Base-by-base conservation (phyloP, 805 yeast species). In the Pichia cephalocereana region DNA sequence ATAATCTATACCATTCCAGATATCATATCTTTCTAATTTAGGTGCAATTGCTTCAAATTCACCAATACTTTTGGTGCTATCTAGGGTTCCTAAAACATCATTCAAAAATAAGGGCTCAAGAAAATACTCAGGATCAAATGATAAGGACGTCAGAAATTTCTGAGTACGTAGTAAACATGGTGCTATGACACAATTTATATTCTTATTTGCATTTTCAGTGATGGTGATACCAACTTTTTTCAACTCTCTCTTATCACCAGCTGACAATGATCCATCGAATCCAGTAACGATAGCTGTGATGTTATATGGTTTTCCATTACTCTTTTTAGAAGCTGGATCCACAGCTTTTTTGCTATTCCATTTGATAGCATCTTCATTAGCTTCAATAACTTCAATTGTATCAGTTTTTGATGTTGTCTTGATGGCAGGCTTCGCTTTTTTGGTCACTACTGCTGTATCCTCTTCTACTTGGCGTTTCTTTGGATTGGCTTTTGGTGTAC, bases 91-190 rank as follows among this genome's bases (percentile, higher is more conserved):
- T 14, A 46, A 26, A 0, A 79, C 67, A 40, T 76, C 78, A 2
- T 64, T 65, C 2, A 82, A 50, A 50, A 79, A 82, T 4, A 65
- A 58, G 0, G 89, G 86, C 32, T 77, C 75, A 1, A 85, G 54
- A 4, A 81, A 75, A 46, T 69, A 65, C n/a, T 67, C 64, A 10
- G 78, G 74, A 43, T 71, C 79, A 40, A 70, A 70, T 46, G 88
- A 77, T 45, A 89, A 66, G 19, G 89, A 79, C 40, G 76, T 75
- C 46, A 91, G 70, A 58, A 91, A 90, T 65, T 91, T 93, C 49
- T 85, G 96, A 0, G 98, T 91, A 54, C 97, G 71, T 56, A 85
- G 61, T n/a, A 84, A 72, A 51, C 79, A 79, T 1, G 97, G 96
- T 0, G 97, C 90, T 11, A 90, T 77, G 11, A 85, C 76, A 41